Conservation (phyloP, 2,329 filamentous ascomycete species). For the Cercospora canescens region DNA sequence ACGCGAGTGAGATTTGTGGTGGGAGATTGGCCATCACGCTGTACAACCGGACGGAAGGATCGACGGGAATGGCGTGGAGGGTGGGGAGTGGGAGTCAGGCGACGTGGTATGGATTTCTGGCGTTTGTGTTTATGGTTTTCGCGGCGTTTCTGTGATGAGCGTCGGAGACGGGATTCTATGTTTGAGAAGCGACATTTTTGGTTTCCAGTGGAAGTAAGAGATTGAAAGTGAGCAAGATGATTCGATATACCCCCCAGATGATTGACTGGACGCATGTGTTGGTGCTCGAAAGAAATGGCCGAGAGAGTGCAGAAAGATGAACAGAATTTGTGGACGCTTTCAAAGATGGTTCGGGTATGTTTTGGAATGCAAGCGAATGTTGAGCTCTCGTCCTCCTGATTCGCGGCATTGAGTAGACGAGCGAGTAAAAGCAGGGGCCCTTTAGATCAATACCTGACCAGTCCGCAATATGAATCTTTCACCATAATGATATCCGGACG, state of each 20-base stretch:
- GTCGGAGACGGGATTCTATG: neutral
- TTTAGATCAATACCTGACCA: too few species aligned
- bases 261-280: neutral
- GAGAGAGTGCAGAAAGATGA: neutral
- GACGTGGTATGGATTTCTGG: slow-evolving; percentile 20
- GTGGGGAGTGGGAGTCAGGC: slow-evolving; percentile 14
- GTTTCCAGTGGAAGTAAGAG: neutral
- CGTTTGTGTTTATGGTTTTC: slow-evolving; percentile 15
- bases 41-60: slow-evolving; percentile 32
- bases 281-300: neutral
- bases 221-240: too few species aligned
- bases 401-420: too few species aligned
- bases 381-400: neutral
- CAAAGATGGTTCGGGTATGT: neutral
- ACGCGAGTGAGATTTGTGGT: slow-evolving; percentile 55
- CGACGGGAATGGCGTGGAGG: slow-evolving; percentile 22
- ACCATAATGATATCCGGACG: too few species aligned
- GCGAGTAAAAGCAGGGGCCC: too few species aligned
- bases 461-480: too few species aligned
- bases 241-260: neutral
- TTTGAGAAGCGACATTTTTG: neutral
- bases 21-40: slow-evolving; percentile 45
- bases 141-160: slow-evolving; percentile 10
- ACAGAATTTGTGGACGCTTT: neutral
- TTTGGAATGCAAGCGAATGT: neutral